A percentile compares a stretch with the other conserved stretches of the same genome.
Conservation (phyloP, 2,329 filamentous ascomycete species). For the Neonectria hederae region DNA sequence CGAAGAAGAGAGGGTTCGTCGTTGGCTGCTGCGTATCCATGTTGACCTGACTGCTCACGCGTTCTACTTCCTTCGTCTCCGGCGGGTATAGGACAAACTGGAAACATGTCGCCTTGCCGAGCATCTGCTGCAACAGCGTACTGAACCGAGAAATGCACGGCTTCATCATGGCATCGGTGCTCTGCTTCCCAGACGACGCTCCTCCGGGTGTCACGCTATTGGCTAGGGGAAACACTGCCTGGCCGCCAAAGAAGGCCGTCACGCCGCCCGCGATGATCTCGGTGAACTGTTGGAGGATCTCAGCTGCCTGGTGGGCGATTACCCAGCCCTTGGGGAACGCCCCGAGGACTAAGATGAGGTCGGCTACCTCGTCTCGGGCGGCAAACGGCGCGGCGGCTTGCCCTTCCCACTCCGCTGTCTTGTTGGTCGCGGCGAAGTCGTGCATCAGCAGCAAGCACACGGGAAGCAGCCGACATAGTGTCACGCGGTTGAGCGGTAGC, state of each 20-base stretch:
- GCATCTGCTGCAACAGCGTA: constrained; percentile 44
- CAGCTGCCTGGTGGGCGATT: constrained; percentile 47
- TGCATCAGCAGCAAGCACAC: constrained; percentile 51
- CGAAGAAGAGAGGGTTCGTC: constrained; percentile 35
- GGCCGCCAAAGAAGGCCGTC: constrained; percentile 30
- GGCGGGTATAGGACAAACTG: constrained; percentile 34
- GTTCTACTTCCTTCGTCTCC: constrained; percentile 29
- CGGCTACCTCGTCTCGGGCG: constrained; percentile 48
- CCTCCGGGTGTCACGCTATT: neutral
- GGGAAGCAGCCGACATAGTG: constrained; percentile 52
- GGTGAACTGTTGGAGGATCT: constrained; percentile 46
- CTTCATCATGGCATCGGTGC: constrained; percentile 30
- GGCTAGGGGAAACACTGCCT: constrained; percentile 25
- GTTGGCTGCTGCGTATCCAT: constrained; percentile 28
- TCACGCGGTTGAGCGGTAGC: constrained; percentile 55
- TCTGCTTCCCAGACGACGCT: constrained; percentile 22
- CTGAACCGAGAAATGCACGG: constrained; percentile 37
- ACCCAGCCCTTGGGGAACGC: constrained; percentile 51
- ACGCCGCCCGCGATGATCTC: constrained; percentile 31
- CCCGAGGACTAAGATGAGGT: constrained; percentile 49
- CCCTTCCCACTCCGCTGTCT: constrained; percentile 24
- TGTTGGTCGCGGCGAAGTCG: constrained; percentile 33
- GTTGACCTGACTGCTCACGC: constrained; percentile 14
- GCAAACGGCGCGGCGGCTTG: constrained; percentile 38
- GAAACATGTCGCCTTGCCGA: constrained; percentile 48